Conservation (phyloP, 2,329 filamentous ascomycete species). For the Aureobasidium mangrovei region DNA sequence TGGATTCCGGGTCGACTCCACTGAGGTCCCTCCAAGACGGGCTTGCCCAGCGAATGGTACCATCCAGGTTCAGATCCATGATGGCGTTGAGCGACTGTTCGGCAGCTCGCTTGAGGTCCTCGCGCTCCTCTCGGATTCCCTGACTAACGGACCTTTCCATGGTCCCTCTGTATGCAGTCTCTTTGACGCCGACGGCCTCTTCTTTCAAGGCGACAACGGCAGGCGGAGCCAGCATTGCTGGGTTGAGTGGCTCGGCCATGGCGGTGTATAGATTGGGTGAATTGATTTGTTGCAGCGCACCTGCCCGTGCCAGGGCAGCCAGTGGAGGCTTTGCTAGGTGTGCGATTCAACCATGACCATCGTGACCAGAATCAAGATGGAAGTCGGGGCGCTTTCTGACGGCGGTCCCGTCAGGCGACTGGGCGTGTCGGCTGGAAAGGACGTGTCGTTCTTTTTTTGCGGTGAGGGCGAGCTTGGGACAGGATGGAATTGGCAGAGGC, state of each 20-base stretch:
- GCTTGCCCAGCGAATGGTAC: constrained; percentile 89
- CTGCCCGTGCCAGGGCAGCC: constrained; percentile 15
- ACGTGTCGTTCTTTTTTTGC: background rate
- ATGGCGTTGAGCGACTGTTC: constrained; percentile 96
- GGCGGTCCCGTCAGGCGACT: background rate
- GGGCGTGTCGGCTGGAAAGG: background rate
- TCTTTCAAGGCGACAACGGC: constrained; percentile 36
- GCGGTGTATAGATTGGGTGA: background rate
- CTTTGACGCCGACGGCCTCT: constrained; percentile 24
- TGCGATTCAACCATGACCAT: constrained; percentile 14
- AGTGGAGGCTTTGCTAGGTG: constrained; percentile 9
- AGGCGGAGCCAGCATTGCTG: constrained; percentile 32
- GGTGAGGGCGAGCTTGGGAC: background rate
- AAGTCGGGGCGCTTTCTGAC: background rate
- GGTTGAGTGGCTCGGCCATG: constrained; percentile 9
- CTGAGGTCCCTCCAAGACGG: constrained; percentile 93
- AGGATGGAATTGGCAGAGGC: background rate
- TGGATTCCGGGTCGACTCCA: constrained; percentile 62
- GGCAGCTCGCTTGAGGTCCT: constrained; percentile 88
- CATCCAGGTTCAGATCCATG: constrained; percentile 84
- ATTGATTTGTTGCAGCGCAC: constrained; percentile 10
- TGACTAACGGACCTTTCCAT: constrained; percentile 65
- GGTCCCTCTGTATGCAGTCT: constrained; percentile 19
- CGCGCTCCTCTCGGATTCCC: constrained; percentile 85
- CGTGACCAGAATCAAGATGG: constrained; percentile 15